phyloP scores from a whole-genome alignment of 169 alveolate genomes.

The Theileria parva region DNA sequence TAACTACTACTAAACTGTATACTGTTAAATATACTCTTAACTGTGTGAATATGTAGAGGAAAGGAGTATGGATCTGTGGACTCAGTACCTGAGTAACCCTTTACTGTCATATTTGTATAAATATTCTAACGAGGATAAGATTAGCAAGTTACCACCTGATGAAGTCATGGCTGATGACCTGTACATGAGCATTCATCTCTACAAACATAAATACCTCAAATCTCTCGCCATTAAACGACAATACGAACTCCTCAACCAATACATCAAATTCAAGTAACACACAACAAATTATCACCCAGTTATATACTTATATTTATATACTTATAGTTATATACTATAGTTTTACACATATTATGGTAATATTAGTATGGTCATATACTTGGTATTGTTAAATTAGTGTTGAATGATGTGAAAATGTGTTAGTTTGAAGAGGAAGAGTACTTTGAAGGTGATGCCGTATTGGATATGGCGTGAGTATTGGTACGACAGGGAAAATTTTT shows the following conservation, averaged over 20 bases:
- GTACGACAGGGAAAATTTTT: conserved; percentile 23
- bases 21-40: no score
- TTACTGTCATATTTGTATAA: background rate
- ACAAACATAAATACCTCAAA: background rate
- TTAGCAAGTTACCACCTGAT: conserved; percentile 3
- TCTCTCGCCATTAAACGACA: background rate
- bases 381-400: no score
- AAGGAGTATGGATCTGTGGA: background rate
- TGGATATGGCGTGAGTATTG: conserved; percentile 68
- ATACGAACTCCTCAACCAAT: conserved; percentile 19
- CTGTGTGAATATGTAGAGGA: background rate
- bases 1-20: no score
- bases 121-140: background rate
- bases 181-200: conserved; percentile 6
- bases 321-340: no score
- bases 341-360: no score
- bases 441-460: conserved; percentile 20
- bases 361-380: no score
- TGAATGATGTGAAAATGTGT: conserved; percentile 6
- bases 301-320: background rate
- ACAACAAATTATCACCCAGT: background rate
- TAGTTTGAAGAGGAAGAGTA: conserved; percentile 3
- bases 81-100: background rate
- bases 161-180: background rate
- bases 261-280: conserved; percentile 38